Evolutionary conservation across 108 stramenopile species (phyloP).

Genomic region (Asterionellopsis glacialis): DNA sequence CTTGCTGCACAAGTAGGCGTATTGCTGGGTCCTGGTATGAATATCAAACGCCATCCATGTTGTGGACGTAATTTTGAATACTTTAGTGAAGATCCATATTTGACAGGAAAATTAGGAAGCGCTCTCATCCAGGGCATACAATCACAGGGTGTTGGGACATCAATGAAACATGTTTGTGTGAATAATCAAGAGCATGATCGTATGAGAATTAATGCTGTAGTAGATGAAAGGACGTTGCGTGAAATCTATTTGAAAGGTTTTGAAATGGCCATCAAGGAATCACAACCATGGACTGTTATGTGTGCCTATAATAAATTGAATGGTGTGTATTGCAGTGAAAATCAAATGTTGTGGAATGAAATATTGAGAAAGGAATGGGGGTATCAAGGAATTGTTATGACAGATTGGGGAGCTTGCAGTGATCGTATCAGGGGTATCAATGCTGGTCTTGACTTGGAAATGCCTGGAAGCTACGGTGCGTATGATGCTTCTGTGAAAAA

Average conservation of each 20-base stretch:
- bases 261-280: constrained; percentile 32
- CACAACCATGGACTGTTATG: constrained; percentile 37
- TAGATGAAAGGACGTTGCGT: constrained; percentile 61
- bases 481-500: constrained; percentile 15
- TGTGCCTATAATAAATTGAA: constrained; percentile 57
- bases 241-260: constrained; percentile 61
- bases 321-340: constrained; percentile 58
- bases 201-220: constrained; percentile 34
- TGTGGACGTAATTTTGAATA: constrained; percentile 71
- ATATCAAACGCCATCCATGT: constrained; percentile 49
- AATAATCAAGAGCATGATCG: constrained; percentile 71
- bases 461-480: constrained; percentile 49
- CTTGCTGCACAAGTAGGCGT: constrained; percentile 21
- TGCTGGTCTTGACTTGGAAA: constrained; percentile 71
- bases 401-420: constrained; percentile 74
- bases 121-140: constrained; percentile 51
- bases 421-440: constrained; percentile 28
- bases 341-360: constrained; percentile 22
- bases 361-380: constrained; percentile 50
- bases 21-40: constrained; percentile 61
- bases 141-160: constrained; percentile 39
- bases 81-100: constrained; percentile 65
- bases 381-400: constrained; percentile 55
- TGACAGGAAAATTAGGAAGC: constrained; percentile 37
- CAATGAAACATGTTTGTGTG: constrained; percentile 57